Conservation (phyloP, 2,329 filamentous ascomycete genomes). For the Lasiodiplodia gonubiensis region DNA sequence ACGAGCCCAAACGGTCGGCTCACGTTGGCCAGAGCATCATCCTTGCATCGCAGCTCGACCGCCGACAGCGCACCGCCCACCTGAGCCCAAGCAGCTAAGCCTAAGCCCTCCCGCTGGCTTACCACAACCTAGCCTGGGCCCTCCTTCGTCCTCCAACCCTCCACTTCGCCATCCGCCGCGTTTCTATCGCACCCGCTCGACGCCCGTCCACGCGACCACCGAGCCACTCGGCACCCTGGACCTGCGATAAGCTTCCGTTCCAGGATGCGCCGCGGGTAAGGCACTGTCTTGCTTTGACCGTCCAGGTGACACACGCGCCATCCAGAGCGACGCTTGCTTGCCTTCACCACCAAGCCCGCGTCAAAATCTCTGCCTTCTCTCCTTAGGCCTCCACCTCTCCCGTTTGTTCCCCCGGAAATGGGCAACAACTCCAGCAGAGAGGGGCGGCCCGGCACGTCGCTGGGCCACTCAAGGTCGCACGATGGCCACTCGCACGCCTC, state of each 20-base stretch:
- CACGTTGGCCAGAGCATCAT: slow-evolving; percentile 14
- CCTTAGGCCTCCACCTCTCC: not conserved
- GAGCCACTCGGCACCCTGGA: not conserved
- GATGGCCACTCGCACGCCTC: slow-evolving; percentile 40
- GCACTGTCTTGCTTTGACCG: slow-evolving; percentile 19
- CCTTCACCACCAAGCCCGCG: slow-evolving; percentile 16
- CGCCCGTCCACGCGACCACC: slow-evolving; percentile 8
- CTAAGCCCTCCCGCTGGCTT: slow-evolving; percentile 1
- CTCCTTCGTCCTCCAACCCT: not conserved
- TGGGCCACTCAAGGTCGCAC: slow-evolving; percentile 37
- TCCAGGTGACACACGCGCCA: slow-evolving; percentile 28
- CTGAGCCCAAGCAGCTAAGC: slow-evolving; percentile 5
- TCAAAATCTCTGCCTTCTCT: not conserved
- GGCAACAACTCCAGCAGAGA: slow-evolving; percentile 58
- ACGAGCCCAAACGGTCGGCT: not conserved
- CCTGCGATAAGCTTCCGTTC: slow-evolving; percentile 17
- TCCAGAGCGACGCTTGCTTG: slow-evolving; percentile 19
- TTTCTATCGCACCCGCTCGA: not conserved
- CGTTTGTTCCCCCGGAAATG: slow-evolving; percentile 39
- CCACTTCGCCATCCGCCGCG: slow-evolving; percentile 13
- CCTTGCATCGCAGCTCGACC: slow-evolving; percentile 16
- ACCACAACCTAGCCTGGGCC: not conserved
- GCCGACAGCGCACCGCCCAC: slow-evolving; percentile 20
- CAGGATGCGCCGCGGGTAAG: slow-evolving; percentile 28
- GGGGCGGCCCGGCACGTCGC: slow-evolving; percentile 43